Conservation (phyloP, 2,329 filamentous ascomycete genomes). For the Epichloe scottii region DNA sequence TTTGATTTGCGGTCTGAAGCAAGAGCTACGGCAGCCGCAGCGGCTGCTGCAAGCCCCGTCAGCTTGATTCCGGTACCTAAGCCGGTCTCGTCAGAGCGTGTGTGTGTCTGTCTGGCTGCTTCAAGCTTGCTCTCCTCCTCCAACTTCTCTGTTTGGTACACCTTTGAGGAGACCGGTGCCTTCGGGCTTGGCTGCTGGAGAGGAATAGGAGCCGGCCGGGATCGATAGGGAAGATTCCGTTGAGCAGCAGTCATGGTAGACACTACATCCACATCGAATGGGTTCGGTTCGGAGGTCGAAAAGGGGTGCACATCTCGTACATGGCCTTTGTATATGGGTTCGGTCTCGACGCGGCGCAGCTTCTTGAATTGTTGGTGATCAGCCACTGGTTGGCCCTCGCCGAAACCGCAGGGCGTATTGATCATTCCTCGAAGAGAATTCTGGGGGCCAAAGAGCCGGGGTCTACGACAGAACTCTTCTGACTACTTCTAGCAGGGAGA, state of each 20-base stretch:
- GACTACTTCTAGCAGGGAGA: constrained; percentile 11
- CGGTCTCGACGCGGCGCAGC: constrained; percentile 13
- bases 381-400: constrained; percentile 23
- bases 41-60: constrained; percentile 35
- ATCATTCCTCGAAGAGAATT: constrained; percentile 48
- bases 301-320: constrained; percentile 56
- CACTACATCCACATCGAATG: constrained; percentile 44
- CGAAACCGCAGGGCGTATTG: constrained; percentile 39
- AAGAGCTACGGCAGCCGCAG: constrained; percentile 29
- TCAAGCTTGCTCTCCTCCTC: constrained; percentile 25
- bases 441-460: constrained; percentile 43
- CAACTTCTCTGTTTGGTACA: constrained; percentile 44
- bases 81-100: constrained; percentile 24
- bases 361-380: constrained; percentile 9
- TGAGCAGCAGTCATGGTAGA: constrained; percentile 33
- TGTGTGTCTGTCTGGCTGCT: constrained; percentile 15
- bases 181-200: constrained; percentile 81
- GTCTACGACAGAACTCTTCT: constrained; percentile 41
- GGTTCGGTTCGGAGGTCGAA: constrained; percentile 50
- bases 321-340: constrained; percentile 12
- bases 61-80: constrained; percentile 31
- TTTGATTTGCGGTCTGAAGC: constrained; percentile 14
- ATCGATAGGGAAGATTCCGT: constrained; percentile 26
- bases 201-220: constrained; percentile 47
- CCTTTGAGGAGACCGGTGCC: constrained; percentile 54